Evolutionary conservation across 352 stramenopile species (phyloP).

Genomic region (Pythium plurisporium): DNA sequence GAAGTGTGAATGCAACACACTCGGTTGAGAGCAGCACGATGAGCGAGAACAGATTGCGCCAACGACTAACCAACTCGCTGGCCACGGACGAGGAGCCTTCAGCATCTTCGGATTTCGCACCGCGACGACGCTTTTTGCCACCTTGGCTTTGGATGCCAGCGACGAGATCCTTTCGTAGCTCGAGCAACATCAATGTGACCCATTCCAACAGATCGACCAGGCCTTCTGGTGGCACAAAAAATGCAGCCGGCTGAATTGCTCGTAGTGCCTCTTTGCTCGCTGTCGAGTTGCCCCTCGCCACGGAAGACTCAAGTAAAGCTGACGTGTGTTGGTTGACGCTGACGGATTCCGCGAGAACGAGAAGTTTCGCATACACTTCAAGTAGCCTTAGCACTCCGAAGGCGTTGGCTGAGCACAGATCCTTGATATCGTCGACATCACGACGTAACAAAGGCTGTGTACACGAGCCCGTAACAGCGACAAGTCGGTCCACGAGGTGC

Average conservation of each 20-base stretch:
- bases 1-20: conserved; percentile 57
- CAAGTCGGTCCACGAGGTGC: conserved; percentile 42
- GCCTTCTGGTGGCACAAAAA: conserved; percentile 49
- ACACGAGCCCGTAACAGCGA: conserved; percentile 34
- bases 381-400: conserved; percentile 64
- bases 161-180: conserved; percentile 38
- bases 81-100: neutral
- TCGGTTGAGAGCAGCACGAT: conserved; percentile 52
- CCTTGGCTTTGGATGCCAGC: conserved; percentile 40
- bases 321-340: conserved; percentile 47
- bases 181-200: conserved; percentile 45
- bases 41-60: conserved; percentile 71
- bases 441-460: conserved; percentile 44
- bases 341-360: conserved; percentile 45
- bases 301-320: conserved; percentile 28
- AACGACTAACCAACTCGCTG: conserved; percentile 39
- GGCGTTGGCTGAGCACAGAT: conserved; percentile 42
- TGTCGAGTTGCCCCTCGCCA: conserved; percentile 35
- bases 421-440: conserved; percentile 33
- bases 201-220: conserved; percentile 47
- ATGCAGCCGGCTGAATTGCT: conserved; percentile 52
- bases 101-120: neutral
- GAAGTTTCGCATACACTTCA: conserved; percentile 65
- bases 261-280: conserved; percentile 34
- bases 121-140: conserved; percentile 20